Evolutionary conservation across 1,139 yeast species (phyloP).

Genomic region (Diutina mesorugosa): DNA sequence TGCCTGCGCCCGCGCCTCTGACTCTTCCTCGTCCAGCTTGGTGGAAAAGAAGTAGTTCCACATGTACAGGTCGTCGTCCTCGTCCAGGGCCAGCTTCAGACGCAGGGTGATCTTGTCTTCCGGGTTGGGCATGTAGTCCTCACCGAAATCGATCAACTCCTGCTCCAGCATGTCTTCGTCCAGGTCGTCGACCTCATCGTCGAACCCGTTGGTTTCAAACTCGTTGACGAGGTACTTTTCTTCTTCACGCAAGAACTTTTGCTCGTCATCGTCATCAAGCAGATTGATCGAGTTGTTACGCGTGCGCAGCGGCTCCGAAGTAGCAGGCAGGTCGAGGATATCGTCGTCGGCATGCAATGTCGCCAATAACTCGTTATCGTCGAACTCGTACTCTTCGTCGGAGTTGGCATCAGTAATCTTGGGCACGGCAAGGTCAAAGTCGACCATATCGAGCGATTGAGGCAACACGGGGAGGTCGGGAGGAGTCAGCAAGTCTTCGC

Average conservation of each 20-base stretch:
- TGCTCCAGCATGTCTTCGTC: conserved; percentile 17
- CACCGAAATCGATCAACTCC: conserved; percentile 15
- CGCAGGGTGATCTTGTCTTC: conserved; percentile 2
- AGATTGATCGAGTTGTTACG: not conserved
- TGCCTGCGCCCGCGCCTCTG: not conserved
- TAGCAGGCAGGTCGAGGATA: conserved; percentile 21
- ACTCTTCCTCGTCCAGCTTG: conserved; percentile 20
- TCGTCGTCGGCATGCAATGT: conserved; percentile 56
- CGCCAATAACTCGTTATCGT: conserved; percentile 57
- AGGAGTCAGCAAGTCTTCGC: conserved; percentile 2
- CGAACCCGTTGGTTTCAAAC: conserved; percentile 35
- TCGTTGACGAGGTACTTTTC: conserved; percentile 35
- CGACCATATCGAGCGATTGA: conserved; percentile 8
- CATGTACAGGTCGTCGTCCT: conserved; percentile 32
- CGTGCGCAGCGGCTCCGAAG: not conserved
- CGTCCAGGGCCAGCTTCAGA: not conserved
- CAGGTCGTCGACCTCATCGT: conserved; percentile 17
- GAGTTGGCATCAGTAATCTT: conserved; percentile 38
- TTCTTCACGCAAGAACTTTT: conserved; percentile 32
- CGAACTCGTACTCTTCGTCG: conserved; percentile 60
- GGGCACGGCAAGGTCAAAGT: conserved; percentile 27
- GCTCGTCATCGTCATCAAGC: conserved; percentile 35
- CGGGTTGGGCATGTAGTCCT: conserved; percentile 8
- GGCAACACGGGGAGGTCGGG: not conserved
- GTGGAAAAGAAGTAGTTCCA: conserved; percentile 44